Evolutionary conservation across 371 early-diverging fungal genomes (phyloP), one percentile per base, ranked within the genome.

Genomic region (Apophysomyces elegans): DNA sequence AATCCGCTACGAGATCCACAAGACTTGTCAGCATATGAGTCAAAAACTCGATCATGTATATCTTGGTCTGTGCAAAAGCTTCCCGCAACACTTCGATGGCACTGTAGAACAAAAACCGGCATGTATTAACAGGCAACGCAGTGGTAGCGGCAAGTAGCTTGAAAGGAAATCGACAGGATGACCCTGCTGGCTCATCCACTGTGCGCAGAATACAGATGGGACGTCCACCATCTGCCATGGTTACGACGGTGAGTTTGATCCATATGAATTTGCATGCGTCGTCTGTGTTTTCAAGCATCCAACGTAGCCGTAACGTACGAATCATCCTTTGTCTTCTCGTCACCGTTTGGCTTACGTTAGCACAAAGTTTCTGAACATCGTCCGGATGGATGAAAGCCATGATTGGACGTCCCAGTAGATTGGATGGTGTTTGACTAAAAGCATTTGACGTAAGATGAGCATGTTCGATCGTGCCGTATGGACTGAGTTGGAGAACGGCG

Each of bases 351-450:
- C 54, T 50, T 6, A 50, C 21, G 21, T 50, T 50, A 6, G 54
- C 66, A 44, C 79, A 79, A 2, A 79, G 36, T 11, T 47, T 45
- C n/a, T 70, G 69, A 2, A 79, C 70, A 58, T 79, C 79, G 37
- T 70, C 72, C 12, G 72, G 61, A 37, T 79, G 74, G 41, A 79
- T 63, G 68, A 73, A 79, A 9, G 79, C 72, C 79, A 79, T 79
- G 56, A 79, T 76, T 9, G 79, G 76, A 37, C 56, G 70, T n/a
- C 76, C 76, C 13, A 68, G 58, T 5, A 79, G 67, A 26, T 71
- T 61, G 26, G 14, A 43, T 2, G 46, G 26, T 7, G 50, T 12
- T 11, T 45, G 14, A 7, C 71, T 72, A 2, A 71, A 72, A 45
- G 69, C 68, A 26, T 69, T 56, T 16, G 38, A 44, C 32, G 71